Percentiles rank a stretch among this genome's conserved stretches.
phyloP scores from a whole-genome alignment of 2,329 filamentous ascomycete species.

The Colletotrichum euphorbiae region DNA sequence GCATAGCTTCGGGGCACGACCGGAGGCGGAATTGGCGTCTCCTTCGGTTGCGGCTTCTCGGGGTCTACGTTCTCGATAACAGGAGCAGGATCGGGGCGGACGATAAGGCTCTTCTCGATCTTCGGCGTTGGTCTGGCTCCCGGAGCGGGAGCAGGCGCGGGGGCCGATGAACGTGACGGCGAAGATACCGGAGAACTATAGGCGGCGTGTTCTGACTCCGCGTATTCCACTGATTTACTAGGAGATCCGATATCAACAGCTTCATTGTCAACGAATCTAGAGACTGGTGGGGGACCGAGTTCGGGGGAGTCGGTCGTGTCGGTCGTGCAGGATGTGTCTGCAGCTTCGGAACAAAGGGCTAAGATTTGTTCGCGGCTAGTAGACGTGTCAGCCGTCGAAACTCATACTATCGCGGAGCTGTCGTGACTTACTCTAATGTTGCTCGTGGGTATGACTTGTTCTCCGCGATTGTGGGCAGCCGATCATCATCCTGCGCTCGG shows the following conservation, averaged over 20 bases:
- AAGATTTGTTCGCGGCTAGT: slow-evolving; percentile 71
- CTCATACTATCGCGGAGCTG: not conserved
- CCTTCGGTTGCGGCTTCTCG: not conserved
- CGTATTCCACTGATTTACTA: slow-evolving; percentile 40
- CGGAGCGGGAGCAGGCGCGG: slow-evolving; percentile 1
- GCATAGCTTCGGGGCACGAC: slow-evolving; percentile 31
- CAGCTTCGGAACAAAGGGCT: slow-evolving; percentile 64
- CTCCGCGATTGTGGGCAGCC: slow-evolving; percentile 76
- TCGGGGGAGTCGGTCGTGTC: slow-evolving; percentile 72
- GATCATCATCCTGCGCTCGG: slow-evolving; percentile 62
- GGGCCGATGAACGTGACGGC: slow-evolving; percentile 1
- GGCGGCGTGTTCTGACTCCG: not conserved
- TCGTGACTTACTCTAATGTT: slow-evolving; percentile 71
- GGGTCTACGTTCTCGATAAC: slow-evolving; percentile 9
- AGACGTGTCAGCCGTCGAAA: slow-evolving; percentile 41
- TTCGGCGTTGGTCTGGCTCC: slow-evolving; percentile 7
- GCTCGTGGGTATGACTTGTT: slow-evolving; percentile 74
- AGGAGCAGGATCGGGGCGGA: slow-evolving; percentile 27
- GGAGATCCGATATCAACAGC: slow-evolving; percentile 66
- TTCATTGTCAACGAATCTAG: slow-evolving; percentile 68
- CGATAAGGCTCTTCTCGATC: slow-evolving; percentile 21
- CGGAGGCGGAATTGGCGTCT: slow-evolving; percentile 17
- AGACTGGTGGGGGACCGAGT: slow-evolving; percentile 72
- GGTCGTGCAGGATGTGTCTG: slow-evolving; percentile 54
- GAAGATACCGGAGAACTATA: slow-evolving; percentile 7